Evolutionary conservation across 768 basidiomycete species (phyloP), one percentile per base, ranked within the genome.

Genomic region (Kwoniella heveanensis): DNA sequence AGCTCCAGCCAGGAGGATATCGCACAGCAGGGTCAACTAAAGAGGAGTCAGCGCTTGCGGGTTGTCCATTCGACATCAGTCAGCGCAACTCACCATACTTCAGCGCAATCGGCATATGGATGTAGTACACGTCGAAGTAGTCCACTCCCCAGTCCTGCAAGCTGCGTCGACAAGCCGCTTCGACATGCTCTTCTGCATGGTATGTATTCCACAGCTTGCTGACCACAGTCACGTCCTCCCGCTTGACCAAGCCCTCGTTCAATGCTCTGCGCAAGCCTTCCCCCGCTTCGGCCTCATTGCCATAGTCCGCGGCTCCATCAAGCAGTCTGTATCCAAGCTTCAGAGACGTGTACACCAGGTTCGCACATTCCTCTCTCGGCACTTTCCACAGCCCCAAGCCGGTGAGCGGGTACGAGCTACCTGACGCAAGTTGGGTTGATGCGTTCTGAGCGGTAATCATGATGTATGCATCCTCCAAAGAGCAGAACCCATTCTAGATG

Each of bases 171-270:
- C 85, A 79, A 9, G 85, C 71, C 30, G 80, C 74, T 74, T 85
- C 85, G 60, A 85, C 88, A 84, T 88, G 68, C 64, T 92, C 88
- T 62, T 84, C 85, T 50, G 88, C 86, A 76, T 95, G 91, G 83
- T 88, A 90, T 5, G 90, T 90, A 81, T 92, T 93, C 92, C 91
- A 93, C 36, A 92, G 83, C 86, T 93, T 93, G 68, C 90, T 90
- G 54, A 90, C 91, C 69, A 94, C 88, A 80, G 90, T 91, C 29
- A 95, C 82, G 13, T 95, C 92, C 79, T 92, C 90, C 36, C 92
- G 85, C 80, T 89, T 91, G 62, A 95, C 88, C 37, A 93, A 76
- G 15, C 92, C 90, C 36, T 70, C 73, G 26, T 70, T 54, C 36
- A 74, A 54, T 2, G 72, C 72, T 17, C 68, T 57, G 26, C 49